These are phyloP conservation scores for Kregervanrija pseudodelftensis DNA, from an alignment of 805 yeast species.

Conservation along the genomic window DNA sequence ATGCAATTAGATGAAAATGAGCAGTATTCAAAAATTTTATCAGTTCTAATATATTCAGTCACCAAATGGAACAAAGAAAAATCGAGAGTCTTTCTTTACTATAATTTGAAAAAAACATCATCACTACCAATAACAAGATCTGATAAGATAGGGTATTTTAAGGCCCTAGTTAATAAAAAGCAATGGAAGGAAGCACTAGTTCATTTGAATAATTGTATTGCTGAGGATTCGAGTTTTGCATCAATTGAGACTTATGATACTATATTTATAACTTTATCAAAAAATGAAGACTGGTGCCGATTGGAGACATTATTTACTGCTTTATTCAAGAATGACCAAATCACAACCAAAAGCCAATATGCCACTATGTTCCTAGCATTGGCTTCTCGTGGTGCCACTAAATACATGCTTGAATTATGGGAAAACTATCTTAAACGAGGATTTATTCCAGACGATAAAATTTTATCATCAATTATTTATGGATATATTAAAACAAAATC, in stretches of 20 bases:
- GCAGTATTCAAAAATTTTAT: constrained; percentile 8
- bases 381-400: constrained; percentile 44
- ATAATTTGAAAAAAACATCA: constrained; percentile 7
- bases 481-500: constrained; percentile 33
- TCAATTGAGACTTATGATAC: constrained; percentile 12
- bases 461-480: constrained; percentile 39
- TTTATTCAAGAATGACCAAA: constrained; percentile 44
- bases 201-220: constrained; percentile 4
- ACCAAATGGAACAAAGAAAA: constrained; percentile 15
- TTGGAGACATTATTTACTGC: constrained; percentile 52
- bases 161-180: constrained; percentile 9
- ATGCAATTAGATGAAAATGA: constrained; percentile 3
- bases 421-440: constrained; percentile 37
- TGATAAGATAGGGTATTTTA: constrained; percentile 17
- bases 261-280: constrained; percentile 15
- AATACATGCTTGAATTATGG: constrained; percentile 34
- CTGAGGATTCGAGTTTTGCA: constrained; percentile 8
- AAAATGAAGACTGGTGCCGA: constrained; percentile 36
- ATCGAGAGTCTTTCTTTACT: constrained; percentile 8
- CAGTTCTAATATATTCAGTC: constrained; percentile 15
- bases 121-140: constrained; percentile 4
- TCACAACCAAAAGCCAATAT: constrained; percentile 48
- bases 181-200: constrained; percentile 11
- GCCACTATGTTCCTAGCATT: constrained; percentile 54
- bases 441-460: constrained; percentile 37